Base-by-base conservation (phyloP, 1,139 yeast species). In the Magnusiomyces fungicola region DNA sequence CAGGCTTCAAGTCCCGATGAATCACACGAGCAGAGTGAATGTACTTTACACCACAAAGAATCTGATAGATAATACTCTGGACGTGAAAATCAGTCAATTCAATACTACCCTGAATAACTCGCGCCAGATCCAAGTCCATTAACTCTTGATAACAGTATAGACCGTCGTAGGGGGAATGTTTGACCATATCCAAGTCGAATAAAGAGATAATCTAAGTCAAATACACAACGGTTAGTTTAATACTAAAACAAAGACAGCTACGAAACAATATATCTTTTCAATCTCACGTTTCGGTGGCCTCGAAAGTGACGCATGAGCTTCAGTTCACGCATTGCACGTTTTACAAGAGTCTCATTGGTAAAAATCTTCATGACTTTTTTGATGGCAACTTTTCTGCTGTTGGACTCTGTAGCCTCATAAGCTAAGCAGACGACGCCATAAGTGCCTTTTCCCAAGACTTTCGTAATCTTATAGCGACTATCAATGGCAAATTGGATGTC, bases 391-490 rank as follows among this genome's bases (percentile, higher is more conserved):
- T 55, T 53, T 4, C 59, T 50, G 32, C 57, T 46, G 18, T 52
- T 55, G 16, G 52, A 46, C 32, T 52, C 41, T 41, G 54, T 59
- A 38, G 71, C 62, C 59, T 83, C 90, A 18, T 75, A 60, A 0
- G 92, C 94, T 2, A 85, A 78, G 58, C 94, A 85, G 7, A 89
- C 97, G 0, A 83, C 80, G 1, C 97, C 97, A 63, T 88, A 89
- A 0, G 96, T 83, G 0, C 97, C 97, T 59, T 80, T 80, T 0
- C 97, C 97, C 43, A 89, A 70, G 0, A 82, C 71, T 43, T 72
- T 69, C 24, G 75, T 66, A 3, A 87, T 73, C 48, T 74, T 71
- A 65, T 87, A 89, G 44, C 87, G 69, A 1, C 76, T 67, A 53
- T 83, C 83, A 43, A 87, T 72, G 38, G 79, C 79, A 64, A 89